phyloP scores from a whole-genome alignment of 2,329 filamentous ascomycete species.

The Calonectria pseudoreteaudii region DNA sequence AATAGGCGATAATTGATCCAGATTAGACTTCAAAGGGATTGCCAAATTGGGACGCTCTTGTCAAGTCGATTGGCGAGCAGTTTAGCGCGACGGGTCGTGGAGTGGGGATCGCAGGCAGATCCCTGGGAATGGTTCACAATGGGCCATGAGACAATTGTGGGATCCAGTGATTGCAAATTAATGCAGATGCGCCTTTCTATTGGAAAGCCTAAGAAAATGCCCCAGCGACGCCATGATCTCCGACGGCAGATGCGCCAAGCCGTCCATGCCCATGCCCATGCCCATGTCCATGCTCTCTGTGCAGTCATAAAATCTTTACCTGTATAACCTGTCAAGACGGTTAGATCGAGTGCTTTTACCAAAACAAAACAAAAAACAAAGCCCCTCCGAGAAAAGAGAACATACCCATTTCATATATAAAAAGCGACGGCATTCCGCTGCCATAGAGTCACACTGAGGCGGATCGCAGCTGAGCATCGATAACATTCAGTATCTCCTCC shows the following conservation, averaged over 20 bases:
- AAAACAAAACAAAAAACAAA: no score
- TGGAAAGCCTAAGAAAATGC: neutral
- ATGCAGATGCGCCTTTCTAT: neutral
- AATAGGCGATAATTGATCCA: neutral
- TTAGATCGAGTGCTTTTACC: neutral
- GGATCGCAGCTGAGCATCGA: conserved; percentile 20
- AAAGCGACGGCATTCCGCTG: neutral
- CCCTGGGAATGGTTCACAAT: neutral
- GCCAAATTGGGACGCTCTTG: neutral
- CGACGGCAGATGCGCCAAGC: neutral
- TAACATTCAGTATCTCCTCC: conserved; percentile 17
- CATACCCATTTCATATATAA: neutral
- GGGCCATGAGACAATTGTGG: neutral
- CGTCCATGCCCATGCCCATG: neutral
- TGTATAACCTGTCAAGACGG: neutral
- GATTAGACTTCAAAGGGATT: neutral
- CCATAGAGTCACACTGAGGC: conserved; percentile 5
- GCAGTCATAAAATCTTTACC: no score
- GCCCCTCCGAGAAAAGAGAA: neutral
- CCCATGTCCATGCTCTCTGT: neutral
- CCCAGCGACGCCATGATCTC: neutral
- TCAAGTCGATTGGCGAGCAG: neutral
- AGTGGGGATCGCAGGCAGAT: neutral
- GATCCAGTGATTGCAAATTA: neutral
- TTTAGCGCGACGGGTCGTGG: neutral